phyloP scores from a whole-genome alignment of 163 green algal species.

The Dunaliella salina region DNA sequence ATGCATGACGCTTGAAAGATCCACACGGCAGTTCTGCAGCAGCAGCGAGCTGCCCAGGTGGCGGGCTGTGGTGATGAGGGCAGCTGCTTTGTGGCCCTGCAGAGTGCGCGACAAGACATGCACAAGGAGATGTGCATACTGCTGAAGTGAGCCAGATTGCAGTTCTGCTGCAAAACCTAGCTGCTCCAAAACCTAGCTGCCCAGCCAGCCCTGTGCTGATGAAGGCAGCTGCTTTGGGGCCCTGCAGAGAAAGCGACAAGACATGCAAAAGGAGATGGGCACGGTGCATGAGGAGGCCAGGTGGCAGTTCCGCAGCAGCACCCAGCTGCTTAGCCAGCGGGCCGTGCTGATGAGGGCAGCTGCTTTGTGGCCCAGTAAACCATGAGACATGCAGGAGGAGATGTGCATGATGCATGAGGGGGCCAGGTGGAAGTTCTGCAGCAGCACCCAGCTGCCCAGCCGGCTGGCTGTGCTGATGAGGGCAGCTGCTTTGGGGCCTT shows the following conservation, averaged over 20 bases:
- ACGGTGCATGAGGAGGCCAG: too few relatives aligned
- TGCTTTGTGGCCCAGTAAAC: slow-evolving; percentile 57
- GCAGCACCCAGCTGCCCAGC: slow-evolving; percentile 66
- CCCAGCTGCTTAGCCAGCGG: slow-evolving; percentile 57
- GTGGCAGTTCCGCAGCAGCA: slow-evolving; percentile 79
- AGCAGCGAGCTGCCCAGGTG: slow-evolving; percentile 66
- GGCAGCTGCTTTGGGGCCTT: slow-evolving; percentile 66
- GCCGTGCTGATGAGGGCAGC: slow-evolving; percentile 69
- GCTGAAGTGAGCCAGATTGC: too few relatives aligned
- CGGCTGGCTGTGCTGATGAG: slow-evolving; percentile 61
- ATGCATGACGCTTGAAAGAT: too few relatives aligned
- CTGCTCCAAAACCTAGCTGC: slow-evolving; percentile 79
- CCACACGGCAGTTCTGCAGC: slow-evolving; percentile 72
- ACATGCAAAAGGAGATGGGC: too few relatives aligned
- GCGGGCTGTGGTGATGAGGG: slow-evolving; percentile 60
- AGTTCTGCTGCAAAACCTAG: slow-evolving; percentile 54
- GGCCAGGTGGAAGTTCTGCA: slow-evolving; percentile 37
- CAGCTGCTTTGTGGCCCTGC: slow-evolving; percentile 65
- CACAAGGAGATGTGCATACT: too few relatives aligned
- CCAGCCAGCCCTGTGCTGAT: slow-evolving; percentile 58
- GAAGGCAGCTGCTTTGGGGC: slow-evolving; percentile 69
- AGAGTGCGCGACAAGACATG: neutral
- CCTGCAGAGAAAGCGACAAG: too few relatives aligned
- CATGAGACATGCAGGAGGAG: too few relatives aligned
- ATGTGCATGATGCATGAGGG: too few relatives aligned